Evolutionary conservation across 2,329 filamentous ascomycete species (phyloP), one percentile per base, ranked within the genome.

Genomic region (Venturia pyrina): DNA sequence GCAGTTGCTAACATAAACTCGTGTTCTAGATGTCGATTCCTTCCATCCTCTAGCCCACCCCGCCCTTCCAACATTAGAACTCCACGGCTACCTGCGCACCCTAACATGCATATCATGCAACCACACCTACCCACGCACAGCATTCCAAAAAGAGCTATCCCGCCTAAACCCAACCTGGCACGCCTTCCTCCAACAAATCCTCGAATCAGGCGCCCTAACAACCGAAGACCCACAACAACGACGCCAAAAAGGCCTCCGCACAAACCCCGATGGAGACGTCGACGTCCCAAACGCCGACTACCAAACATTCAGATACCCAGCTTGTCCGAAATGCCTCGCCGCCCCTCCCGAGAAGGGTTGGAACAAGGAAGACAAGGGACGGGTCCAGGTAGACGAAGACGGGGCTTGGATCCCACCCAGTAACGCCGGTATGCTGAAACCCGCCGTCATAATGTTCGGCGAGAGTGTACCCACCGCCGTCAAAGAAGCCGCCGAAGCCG

Each of bases 371-470:
- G 80, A 78, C 1, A 77, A 73, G 67, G 80, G 82, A 21, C 78
- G 76, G 34, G 87, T 97, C 1, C 81, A 89, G 68, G 84, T 89
- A 15, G 93, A 97, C 71, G 71, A 73, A 0, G 91, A 97, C 64
- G 93, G 93, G 0, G 93, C 92, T 0, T 96, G 89, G 90, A 78
- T 81, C 78, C 78, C 0, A 87, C 86, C 70, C 86, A 83, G 74
- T 7, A 75, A 70, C 7, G 90, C 87, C 0, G 95, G 93, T 1
- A 86, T 98, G 46, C 76, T 99, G 65, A 98, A 98, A 73, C 95
- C 95, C 3, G 90, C 90, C 0, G 93, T 99, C 1, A 87, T 93
- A 71, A 97, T 98, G 91, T 98, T 98, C 75, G 95, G 95, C 19
- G 95, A 98, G 77, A 93, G 86, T 67, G 96, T 98, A 62, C 80